Evolutionary conservation across 2,329 filamentous ascomycete species (phyloP), one percentile per base, ranked within the genome.

Genomic region (Sclerotinia spermophila): DNA sequence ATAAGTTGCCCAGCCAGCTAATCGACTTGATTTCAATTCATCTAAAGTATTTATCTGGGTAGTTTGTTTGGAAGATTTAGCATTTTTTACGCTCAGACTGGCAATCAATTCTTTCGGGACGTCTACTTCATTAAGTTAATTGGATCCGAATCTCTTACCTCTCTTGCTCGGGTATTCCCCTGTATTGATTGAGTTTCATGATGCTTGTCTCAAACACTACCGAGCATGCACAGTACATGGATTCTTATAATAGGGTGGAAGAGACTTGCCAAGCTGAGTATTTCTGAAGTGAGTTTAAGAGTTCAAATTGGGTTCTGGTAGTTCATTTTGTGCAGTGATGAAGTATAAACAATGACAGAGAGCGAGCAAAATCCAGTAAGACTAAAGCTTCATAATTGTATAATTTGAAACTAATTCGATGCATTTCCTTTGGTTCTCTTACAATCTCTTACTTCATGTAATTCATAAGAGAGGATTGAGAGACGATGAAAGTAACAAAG

Each of bases 151-250:
- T 62, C 38, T 42, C 45, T 64, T 65, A 38, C 68, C 51, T 53
- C 62, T 27, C 51, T 27, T 35, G 40, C 45, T 53, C 40, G 45
- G 62, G n/a, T 44, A 30, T 67, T 67, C 51, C 64, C 62, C 62
- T 65, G 68, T 48, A 19, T 27, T 35, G 38, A 19, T 27, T 35
- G 38, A 38, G 68, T 69, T 69, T 69, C 68, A 69, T 56, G 6
- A 69, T 69, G 48, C 68, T 56, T 27, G 59, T 65, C 42, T 56
- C 48, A 69, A 69, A 69, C 68, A 56, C 68, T 58, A 66, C 68
- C 60, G 59, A 65, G 27, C 38, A 15, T 61, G 42, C 44, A 42
- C 24, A 19, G 15, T 21, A 69, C 68, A 55, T 56, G 68, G 59
- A 45, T 56, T 38, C 24, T n/a, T 17, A 21, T 15, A 40, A 30